A percentile compares a stretch with the other conserved stretches of the same genome.
Evolutionary conservation across 441 rosid species (phyloP).

Genomic region (Arabidopsis hybrid): DNA sequence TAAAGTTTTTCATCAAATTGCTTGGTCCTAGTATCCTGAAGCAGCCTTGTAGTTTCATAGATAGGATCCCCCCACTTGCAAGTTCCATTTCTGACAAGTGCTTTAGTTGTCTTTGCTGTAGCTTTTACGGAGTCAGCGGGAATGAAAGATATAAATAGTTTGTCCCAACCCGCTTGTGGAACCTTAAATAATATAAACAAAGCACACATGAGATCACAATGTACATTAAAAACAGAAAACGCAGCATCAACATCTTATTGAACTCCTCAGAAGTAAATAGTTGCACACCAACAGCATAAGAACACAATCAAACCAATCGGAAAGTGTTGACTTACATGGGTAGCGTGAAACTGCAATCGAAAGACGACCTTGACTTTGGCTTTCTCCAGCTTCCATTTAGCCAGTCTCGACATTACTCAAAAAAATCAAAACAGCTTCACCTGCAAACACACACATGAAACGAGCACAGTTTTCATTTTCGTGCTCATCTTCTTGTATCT

Average conservation of each 20-base stretch:
- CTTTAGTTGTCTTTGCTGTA: constrained; percentile 94
- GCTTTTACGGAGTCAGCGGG: constrained; percentile 95
- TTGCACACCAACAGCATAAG: not conserved
- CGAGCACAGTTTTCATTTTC: constrained; percentile 23
- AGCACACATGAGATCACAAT: constrained; percentile 16
- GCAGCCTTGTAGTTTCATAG: constrained; percentile 96
- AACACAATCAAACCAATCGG: constrained; percentile 3
- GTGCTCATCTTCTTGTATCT: constrained; percentile 17
- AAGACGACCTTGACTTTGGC: constrained; percentile 97
- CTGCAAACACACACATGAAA: constrained; percentile 44
- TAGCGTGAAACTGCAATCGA: constrained; percentile 97
- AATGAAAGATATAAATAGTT: constrained; percentile 86
- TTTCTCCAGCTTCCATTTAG: constrained; percentile 97
- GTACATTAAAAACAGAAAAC: no score
- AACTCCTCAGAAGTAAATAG: constrained; percentile 5
- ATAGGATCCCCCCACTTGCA: constrained; percentile 99
- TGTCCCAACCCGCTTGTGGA: constrained; percentile 99
- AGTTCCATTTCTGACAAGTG: constrained; percentile 94
- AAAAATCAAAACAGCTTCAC: constrained; percentile 48
- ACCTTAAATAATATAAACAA: constrained; percentile 51
- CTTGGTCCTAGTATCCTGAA: constrained; percentile 85
- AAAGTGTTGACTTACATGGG: constrained; percentile 75
- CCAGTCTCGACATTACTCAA: constrained; percentile 78
- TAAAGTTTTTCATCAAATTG: constrained; percentile 87
- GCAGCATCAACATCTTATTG: constrained; percentile 14